These are phyloP conservation scores for Fraxinus ornus DNA, from an alignment of 305 asterid species.

Conservation along the genomic window DNA sequence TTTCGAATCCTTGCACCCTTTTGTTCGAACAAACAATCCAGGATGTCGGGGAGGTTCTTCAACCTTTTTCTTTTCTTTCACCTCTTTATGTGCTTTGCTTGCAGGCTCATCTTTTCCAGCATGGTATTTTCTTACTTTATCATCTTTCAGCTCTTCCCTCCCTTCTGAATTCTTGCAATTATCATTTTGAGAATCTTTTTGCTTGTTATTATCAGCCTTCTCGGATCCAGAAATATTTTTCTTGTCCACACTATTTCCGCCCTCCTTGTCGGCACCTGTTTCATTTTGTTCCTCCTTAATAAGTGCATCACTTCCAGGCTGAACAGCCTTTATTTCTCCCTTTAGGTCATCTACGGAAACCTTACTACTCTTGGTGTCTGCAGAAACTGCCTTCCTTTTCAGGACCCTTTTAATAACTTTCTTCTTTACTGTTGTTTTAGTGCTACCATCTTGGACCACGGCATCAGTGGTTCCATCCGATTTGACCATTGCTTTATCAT, in stretches of 20 bases:
- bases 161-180: slow-evolving; percentile 41
- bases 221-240: slow-evolving; percentile 40
- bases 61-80: slow-evolving; percentile 55
- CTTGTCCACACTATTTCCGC: slow-evolving; percentile 33
- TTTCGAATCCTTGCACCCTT: slow-evolving; percentile 66
- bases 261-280: slow-evolving; percentile 37
- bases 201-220: slow-evolving; percentile 29
- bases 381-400: slow-evolving; percentile 54
- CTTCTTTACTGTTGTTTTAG: slow-evolving; percentile 61
- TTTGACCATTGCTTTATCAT: slow-evolving; percentile 39
- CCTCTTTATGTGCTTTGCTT: slow-evolving; percentile 44
- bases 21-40: slow-evolving; percentile 78
- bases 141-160: slow-evolving; percentile 46
- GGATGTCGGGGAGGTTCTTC: slow-evolving; percentile 93
- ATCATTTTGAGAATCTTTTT: slow-evolving; percentile 40
- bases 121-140: slow-evolving; percentile 44
- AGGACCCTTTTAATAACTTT: slow-evolving; percentile 72
- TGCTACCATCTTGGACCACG: slow-evolving; percentile 18
- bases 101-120: slow-evolving; percentile 43
- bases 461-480: slow-evolving; percentile 28
- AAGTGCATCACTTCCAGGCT: slow-evolving; percentile 28
- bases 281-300: slow-evolving; percentile 34
- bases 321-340: slow-evolving; percentile 29
- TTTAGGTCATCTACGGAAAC: slow-evolving; percentile 37
- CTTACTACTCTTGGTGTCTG: slow-evolving; percentile 36